Conservation (phyloP, 1,139 yeast species). For the Kodamaea plutei region DNA sequence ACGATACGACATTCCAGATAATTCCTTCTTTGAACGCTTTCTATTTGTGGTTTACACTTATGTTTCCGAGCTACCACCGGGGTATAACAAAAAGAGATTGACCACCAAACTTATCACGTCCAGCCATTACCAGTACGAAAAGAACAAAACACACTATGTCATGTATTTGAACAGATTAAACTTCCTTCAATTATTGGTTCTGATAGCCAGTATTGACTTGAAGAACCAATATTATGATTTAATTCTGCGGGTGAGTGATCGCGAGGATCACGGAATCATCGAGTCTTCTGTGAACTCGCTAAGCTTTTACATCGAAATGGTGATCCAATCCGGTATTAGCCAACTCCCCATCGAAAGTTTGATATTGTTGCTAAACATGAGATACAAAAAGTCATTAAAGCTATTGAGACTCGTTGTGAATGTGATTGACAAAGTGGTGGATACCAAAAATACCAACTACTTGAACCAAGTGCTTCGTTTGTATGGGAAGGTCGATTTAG, state of each 20-base stretch:
- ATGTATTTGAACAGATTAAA: slow-evolving; percentile 40
- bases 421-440: background rate
- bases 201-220: slow-evolving; percentile 33
- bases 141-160: slow-evolving; percentile 22
- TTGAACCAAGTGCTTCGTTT: slow-evolving; percentile 3
- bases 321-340: slow-evolving; percentile 10
- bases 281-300: slow-evolving; percentile 25
- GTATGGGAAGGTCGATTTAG: background rate
- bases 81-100: slow-evolving; percentile 28
- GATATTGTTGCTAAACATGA: slow-evolving; percentile 11
- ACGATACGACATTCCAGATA: slow-evolving; percentile 31
- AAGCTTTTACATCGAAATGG: slow-evolving; percentile 19
- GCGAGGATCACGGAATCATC: slow-evolving; percentile 25
- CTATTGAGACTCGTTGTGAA: slow-evolving; percentile 7
- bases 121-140: slow-evolving; percentile 30
- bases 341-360: slow-evolving; percentile 25
- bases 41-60: slow-evolving; percentile 33
- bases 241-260: slow-evolving; percentile 17
- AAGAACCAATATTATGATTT: slow-evolving; percentile 27
- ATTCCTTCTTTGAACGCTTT: slow-evolving; percentile 36
- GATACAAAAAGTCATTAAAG: slow-evolving; percentile 1
- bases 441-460: slow-evolving; percentile 1
- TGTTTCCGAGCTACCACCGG: slow-evolving; percentile 27
- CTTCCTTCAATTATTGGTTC: slow-evolving; percentile 31
- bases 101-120: slow-evolving; percentile 38